Percentiles rank a stretch among this genome's conserved stretches.
Conservation (phyloP, 1,284 basidiomycete genomes). For the Ceratobasidium sp. region DNA sequence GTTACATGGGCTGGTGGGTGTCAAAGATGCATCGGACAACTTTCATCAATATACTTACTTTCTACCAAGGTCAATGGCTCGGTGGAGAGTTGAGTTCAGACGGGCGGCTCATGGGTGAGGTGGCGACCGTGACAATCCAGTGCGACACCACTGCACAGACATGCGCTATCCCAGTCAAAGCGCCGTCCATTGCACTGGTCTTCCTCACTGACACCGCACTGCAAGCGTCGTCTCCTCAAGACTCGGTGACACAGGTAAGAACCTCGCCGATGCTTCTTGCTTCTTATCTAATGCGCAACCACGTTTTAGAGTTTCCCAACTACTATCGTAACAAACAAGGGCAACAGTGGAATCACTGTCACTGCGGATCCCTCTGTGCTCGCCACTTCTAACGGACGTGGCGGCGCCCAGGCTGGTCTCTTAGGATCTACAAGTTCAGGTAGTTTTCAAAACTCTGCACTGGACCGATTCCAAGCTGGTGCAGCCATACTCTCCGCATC, state of each 20-base stretch:
- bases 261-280: too few species aligned
- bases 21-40: conserved; percentile 47
- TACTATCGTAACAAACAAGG: not conserved
- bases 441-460: not conserved
- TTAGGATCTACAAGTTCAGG: conserved; percentile 35
- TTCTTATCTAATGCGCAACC: too few species aligned
- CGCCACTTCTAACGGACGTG: conserved; percentile 53
- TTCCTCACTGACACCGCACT: conserved; percentile 54
- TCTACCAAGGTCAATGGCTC: conserved; percentile 36
- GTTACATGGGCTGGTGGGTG: conserved; percentile 72
- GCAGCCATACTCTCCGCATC: not conserved
- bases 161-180: conserved; percentile 54
- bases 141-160: conserved; percentile 57
- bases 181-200: conserved; percentile 57
- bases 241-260: too few species aligned
- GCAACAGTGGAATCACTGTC: conserved; percentile 45
- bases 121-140: conserved; percentile 50
- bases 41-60: conserved; percentile 47
- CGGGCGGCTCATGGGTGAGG: conserved; percentile 53
- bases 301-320: not conserved
- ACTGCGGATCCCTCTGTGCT: conserved; percentile 50
- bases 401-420: conserved; percentile 22
- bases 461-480: not conserved
- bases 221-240: not conserved
- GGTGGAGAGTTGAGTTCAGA: conserved; percentile 48